Conservation (phyloP, 768 basidiomycete species). For the Tricholoma bakamatsutake region DNA sequence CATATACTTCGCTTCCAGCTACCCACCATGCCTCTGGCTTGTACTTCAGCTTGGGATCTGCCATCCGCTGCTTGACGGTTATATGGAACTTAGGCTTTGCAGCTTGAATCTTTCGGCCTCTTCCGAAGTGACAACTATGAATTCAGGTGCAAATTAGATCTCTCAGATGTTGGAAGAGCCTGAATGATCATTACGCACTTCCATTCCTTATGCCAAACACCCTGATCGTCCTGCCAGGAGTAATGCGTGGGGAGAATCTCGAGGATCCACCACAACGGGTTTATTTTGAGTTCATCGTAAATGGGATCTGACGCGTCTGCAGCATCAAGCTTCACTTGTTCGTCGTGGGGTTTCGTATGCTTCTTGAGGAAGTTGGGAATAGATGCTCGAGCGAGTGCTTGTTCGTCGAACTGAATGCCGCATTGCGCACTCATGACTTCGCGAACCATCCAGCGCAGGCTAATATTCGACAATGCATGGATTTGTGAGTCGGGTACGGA, state of each 20-base stretch:
- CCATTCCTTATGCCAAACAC: slow-evolving; percentile 48
- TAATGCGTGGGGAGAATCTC: slow-evolving; percentile 56
- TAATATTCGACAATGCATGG: slow-evolving; percentile 50
- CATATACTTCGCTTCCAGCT: slow-evolving; percentile 42
- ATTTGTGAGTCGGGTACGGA: slow-evolving; percentile 36
- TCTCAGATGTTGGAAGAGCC: neutral
- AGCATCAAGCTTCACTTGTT: slow-evolving; percentile 19
- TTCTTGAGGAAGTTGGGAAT: slow-evolving; percentile 22
- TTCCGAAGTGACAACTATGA: slow-evolving; percentile 48
- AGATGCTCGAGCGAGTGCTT: slow-evolving; percentile 38
- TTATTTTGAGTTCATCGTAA: slow-evolving; percentile 43
- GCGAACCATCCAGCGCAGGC: slow-evolving; percentile 76
- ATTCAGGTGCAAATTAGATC: neutral
- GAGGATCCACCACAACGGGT: slow-evolving; percentile 61
- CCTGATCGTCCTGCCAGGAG: slow-evolving; percentile 50
- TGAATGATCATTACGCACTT: slow-evolving; percentile 35
- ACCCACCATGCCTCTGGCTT: slow-evolving; percentile 51
- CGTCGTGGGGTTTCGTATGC: slow-evolving; percentile 6
- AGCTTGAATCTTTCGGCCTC: slow-evolving; percentile 45
- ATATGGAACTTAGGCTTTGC: slow-evolving; percentile 52
- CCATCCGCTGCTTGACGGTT: slow-evolving; percentile 57
- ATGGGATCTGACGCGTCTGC: slow-evolving; percentile 44
- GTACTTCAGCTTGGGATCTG: slow-evolving; percentile 42
- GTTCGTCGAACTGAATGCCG: slow-evolving; percentile 51
- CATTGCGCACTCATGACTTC: slow-evolving; percentile 53